Evolutionary conservation across 305 asterid genomes (phyloP), one percentile per base, ranked within the genome.

Genomic region (Fraxinus xanthoxyloides): DNA sequence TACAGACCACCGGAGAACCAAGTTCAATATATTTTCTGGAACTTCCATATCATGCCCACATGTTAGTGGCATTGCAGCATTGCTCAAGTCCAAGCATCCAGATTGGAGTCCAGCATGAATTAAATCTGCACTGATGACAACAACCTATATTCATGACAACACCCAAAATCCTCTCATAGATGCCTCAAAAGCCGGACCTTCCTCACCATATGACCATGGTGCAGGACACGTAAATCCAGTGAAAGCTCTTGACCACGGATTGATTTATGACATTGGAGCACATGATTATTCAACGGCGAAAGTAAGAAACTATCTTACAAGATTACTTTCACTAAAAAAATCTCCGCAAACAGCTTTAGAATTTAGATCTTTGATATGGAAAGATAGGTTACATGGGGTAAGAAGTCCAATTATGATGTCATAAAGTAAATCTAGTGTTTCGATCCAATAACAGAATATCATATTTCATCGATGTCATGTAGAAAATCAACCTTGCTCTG

Each of bases 11-110:
- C 88, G 99, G 0, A 75, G 94, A 75, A 94, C 97, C 0, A 86
- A 83, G 43, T 95, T 94, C 89, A 95, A 95, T 59, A 92, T 94
- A 12, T 82, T 95, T 23, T 95, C 98, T 0, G 98, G 99, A 15
- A 95, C 98, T 1, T 95, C 99, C 46, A 95, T 95, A 97, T 94
- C 99, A 0, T 95, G 98, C 81, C 99, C 99, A 0, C 99, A 94
- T 40, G 95, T 95, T 0, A 95, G 98, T 48, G 98, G 99, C 13
- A 73, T 92, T n/a, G 99, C 99, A 0, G 98, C 98, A 1, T 9
- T 93, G 79, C 89, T 95, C 65, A 95, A 93, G 80, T 91, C 98
- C 2, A 86, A 87, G 31, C 98, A 90, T 31, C 97, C 94, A 0
- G 90, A 91, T 13, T 95, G 98, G 98, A 90, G 95, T 69, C 97